Conservation (phyloP, 306 rosid species). For the Luffa aegyptiaca region DNA sequence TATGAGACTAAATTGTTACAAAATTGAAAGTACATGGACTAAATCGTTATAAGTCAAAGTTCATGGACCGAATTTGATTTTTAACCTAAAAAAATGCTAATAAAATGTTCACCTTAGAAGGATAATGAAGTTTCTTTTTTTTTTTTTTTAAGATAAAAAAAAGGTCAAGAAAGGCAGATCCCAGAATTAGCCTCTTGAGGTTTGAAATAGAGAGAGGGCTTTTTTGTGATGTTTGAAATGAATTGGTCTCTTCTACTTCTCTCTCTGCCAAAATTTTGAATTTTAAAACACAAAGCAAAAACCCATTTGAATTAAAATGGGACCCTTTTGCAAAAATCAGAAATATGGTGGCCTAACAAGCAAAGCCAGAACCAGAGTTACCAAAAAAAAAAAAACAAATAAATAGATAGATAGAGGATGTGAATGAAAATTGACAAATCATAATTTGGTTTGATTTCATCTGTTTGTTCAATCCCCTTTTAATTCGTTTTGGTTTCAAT, state of each 20-base stretch:
- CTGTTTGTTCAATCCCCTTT: neutral
- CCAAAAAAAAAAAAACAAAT: neutral
- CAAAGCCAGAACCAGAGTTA: neutral
- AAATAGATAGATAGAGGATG: neutral
- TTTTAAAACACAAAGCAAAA: neutral
- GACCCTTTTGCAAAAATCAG: neutral
- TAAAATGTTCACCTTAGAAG: too few species aligned
- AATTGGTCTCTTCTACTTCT: neutral
- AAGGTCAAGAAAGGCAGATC: neutral
- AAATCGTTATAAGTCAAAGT: too few species aligned
- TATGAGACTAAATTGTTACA: too few species aligned
- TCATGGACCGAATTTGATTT: too few species aligned
- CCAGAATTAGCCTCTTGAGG: neutral
- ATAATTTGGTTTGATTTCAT: neutral
- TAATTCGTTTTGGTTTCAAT: neutral
- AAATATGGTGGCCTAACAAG: neutral
- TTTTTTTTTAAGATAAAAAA: too few species aligned
- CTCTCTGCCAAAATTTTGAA: neutral
- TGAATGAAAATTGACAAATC: neutral
- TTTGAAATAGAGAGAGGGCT: neutral
- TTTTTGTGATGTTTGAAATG: neutral
- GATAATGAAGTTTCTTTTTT: too few species aligned
- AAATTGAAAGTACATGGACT: too few species aligned
- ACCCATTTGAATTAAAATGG: neutral
- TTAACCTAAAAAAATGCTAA: neutral